These are phyloP conservation scores for Phytophthora fragariaefolia DNA, from an alignment of 352 stramenopile species.

Conservation along the genomic window DNA sequence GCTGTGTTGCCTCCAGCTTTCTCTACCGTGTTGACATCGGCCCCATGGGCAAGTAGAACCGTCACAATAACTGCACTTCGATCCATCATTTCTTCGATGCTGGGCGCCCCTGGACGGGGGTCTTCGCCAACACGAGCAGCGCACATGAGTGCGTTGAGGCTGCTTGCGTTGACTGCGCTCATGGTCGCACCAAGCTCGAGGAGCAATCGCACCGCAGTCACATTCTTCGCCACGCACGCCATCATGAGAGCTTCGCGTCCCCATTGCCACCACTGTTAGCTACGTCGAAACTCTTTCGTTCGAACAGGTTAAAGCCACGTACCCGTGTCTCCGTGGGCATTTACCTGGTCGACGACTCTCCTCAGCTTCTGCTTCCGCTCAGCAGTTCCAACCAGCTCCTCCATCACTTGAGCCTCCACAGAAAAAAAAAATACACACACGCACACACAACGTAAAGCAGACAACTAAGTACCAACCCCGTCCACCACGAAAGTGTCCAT, in stretches of 20 bases:
- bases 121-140: slow-evolving; percentile 61
- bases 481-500: not conserved
- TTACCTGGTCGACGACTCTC: slow-evolving; percentile 57
- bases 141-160: slow-evolving; percentile 84
- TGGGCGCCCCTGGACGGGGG: slow-evolving; percentile 25
- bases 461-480: not conserved
- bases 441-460: slow-evolving; percentile 2
- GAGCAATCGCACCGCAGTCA: slow-evolving; percentile 52
- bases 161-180: slow-evolving; percentile 51
- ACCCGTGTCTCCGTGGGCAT: slow-evolving; percentile 85
- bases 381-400: slow-evolving; percentile 53
- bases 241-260: slow-evolving; percentile 79
- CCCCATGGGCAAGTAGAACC: slow-evolving; percentile 50
- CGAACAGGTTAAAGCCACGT: not conserved
- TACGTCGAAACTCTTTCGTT: not conserved
- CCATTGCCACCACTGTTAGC: not conserved
- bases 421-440: no score
- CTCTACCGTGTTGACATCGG: slow-evolving; percentile 56
- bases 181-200: slow-evolving; percentile 50
- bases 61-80: slow-evolving; percentile 60
- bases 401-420: slow-evolving; percentile 71
- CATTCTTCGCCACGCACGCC: slow-evolving; percentile 83
- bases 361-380: slow-evolving; percentile 59
- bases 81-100: slow-evolving; percentile 42
- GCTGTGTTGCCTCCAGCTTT: slow-evolving; percentile 59